A percentile compares a stretch with the other conserved stretches of the same genome.
Evolutionary conservation across 331 rosid species (phyloP).

Genomic region (Malus hybrid): DNA sequence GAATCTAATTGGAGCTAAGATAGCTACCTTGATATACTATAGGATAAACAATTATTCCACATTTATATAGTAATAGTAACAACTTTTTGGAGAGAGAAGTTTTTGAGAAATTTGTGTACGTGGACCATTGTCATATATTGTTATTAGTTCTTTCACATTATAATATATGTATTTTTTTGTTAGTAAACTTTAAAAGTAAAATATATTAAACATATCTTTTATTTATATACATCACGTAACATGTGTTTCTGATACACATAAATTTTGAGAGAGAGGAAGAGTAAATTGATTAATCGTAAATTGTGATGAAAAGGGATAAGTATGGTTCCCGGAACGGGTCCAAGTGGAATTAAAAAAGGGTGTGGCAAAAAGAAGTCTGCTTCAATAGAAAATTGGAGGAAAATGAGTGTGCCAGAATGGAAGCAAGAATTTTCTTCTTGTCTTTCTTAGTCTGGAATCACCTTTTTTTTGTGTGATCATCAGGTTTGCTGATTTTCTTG

Average conservation of each 20-base stretch:
- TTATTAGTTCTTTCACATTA: too few species aligned
- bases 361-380: constrained; percentile 28
- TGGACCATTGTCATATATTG: too few species aligned
- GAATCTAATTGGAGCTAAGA: not conserved
- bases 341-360: constrained; percentile 13
- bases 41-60: not conserved
- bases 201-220: not conserved
- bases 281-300: not conserved
- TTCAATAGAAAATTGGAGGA: constrained; percentile 33
- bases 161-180: too few species aligned
- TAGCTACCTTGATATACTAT: not conserved
- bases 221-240: not conserved
- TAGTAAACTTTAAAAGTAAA: too few species aligned
- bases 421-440: constrained; percentile 68
- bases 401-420: constrained; percentile 45
- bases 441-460: constrained; percentile 59
- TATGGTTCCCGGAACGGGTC: constrained; percentile 39
- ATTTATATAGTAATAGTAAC: not conserved
- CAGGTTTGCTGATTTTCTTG: constrained; percentile 6
- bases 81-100: constrained; percentile 17
- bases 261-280: not conserved
- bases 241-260: not conserved
- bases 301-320: constrained; percentile 24
- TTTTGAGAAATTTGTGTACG: not conserved
- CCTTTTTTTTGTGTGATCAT: not conserved